These are phyloP conservation scores for Cutaneotrichosporon daszewskae DNA, from an alignment of 1,284 basidiomycete species.

Conservation along the genomic window DNA sequence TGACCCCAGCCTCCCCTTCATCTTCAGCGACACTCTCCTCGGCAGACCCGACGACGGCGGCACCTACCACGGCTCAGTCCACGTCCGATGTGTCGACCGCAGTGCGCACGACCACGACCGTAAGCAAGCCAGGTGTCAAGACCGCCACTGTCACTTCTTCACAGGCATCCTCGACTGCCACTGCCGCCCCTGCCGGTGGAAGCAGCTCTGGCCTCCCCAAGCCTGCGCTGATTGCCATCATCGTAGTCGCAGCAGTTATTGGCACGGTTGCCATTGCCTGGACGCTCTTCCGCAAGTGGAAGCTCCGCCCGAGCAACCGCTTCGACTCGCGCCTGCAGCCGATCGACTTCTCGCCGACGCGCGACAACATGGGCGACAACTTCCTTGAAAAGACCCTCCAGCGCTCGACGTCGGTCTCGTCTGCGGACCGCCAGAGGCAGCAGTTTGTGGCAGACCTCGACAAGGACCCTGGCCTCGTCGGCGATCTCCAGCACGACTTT, in stretches of 20 bases:
- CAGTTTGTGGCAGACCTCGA: constrained; percentile 39
- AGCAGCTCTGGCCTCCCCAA: constrained; percentile 50
- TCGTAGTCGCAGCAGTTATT: constrained; percentile 62
- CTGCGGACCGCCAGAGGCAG: constrained; percentile 39
- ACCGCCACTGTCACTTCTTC: too few species aligned
- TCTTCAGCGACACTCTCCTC: too few species aligned
- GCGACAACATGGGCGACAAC: constrained; percentile 41
- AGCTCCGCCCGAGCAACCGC: constrained; percentile 68
- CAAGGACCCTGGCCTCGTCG: constrained; percentile 27
- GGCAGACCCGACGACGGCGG: too few species aligned
- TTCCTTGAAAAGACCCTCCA: constrained; percentile 41
- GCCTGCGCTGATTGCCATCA: constrained; percentile 63
- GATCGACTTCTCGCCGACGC: constrained; percentile 65
- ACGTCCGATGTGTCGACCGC: too few species aligned
- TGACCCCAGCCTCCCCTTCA: too few species aligned
- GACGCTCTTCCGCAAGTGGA: constrained; percentile 88
- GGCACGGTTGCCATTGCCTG: constrained; percentile 66
- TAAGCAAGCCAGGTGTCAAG: too few species aligned
- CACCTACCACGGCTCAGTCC: too few species aligned
- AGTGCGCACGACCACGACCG: too few species aligned
- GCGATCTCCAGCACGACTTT: constrained; percentile 62
- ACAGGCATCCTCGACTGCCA: too few species aligned
- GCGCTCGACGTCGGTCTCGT: constrained; percentile 32
- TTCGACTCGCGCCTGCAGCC: constrained; percentile 63
- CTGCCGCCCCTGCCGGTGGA: too few species aligned